Evolutionary conservation across 2,329 filamentous ascomycete genomes (phyloP), one percentile per base, ranked within the genome.

Genomic region (Nigrospora sphaerica): DNA sequence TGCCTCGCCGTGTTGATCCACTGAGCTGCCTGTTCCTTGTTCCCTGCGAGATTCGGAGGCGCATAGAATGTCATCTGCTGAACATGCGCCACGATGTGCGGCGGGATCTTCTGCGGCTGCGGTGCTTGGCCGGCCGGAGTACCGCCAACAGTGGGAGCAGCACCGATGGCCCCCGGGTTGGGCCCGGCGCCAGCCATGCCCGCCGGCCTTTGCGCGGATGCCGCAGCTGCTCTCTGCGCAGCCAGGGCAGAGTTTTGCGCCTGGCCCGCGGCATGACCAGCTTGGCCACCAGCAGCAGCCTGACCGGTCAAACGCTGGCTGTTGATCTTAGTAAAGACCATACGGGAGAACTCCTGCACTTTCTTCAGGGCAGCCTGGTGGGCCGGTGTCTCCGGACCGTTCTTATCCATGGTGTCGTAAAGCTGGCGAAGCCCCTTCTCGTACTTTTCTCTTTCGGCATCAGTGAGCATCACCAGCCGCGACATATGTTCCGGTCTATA

Each of bases 341-440:
- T 80, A 38, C 71, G 71, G 0, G 80, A 79, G 57, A 85, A 84
- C 10, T 83, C 78, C 7, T 66, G 61, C 18, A 85, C 76, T 63
- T 82, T 83, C 36, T 71, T 70, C 51, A 72, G 74, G 0, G 80
- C 79, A 0, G 68, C 65, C 19, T 69, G 60, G 39, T 81, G 72
- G 18, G 75, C 70, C 1, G 57, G 54, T 4, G 75, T 77, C 2
- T 69, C 65, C 0, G 71, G 61, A 1, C 67, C 63, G 17, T 67
- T 72, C 48, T 76, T 72, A 39, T 77, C 72, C 36, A 77, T 69
- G 18, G 64, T 68, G 2, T 51, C 45, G 73, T 78, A 85, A 0
- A 84, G 63, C 2, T 64, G 57, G 11, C 69, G 66, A 1, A 85
- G 64, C 1, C 80, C 80, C 2, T 68, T 62, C 53, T 83, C 78